phyloP scores from a whole-genome alignment of 176 grass and related monocot species.

The Zoysia japonica region DNA sequence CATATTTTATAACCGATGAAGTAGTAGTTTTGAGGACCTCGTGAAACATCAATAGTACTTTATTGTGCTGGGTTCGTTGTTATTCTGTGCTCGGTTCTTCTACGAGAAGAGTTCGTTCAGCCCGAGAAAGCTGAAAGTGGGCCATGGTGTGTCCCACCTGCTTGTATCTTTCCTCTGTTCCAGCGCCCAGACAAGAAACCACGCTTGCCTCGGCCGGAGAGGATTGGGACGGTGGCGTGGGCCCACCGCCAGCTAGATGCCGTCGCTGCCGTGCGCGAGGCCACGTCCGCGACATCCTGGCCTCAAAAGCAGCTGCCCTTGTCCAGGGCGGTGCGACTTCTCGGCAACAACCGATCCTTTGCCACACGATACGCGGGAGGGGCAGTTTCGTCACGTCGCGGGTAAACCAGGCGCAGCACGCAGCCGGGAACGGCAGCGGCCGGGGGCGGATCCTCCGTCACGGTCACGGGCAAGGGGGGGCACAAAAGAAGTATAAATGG shows the following conservation, averaged over 20 bases:
- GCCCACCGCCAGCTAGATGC: slow-evolving; percentile 37
- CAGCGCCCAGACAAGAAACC: neutral
- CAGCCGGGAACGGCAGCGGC: slow-evolving; percentile 18
- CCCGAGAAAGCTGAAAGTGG: neutral
- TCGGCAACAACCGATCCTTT: neutral
- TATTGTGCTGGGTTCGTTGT: neutral
- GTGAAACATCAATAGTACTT: neutral
- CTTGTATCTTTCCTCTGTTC: neutral
- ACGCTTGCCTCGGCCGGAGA: neutral
- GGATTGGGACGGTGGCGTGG: slow-evolving; percentile 12
- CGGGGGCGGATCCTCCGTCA: slow-evolving; percentile 34
- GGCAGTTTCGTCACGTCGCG: slow-evolving; percentile 48
- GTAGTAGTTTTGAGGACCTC: neutral
- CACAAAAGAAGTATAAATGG: neutral
- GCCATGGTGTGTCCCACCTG: neutral
- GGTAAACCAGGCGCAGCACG: slow-evolving; percentile 15
- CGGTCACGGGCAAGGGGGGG: neutral
- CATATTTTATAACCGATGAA: no score
- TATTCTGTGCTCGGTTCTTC: neutral
- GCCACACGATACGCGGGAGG: slow-evolving; percentile 19
- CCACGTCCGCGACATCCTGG: slow-evolving; percentile 18
- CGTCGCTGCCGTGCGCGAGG: neutral
- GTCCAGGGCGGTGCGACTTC: slow-evolving; percentile 11
- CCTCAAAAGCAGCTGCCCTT: slow-evolving; percentile 42
- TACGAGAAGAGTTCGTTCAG: neutral